These are phyloP conservation scores for Penicillium crystallinum DNA, from an alignment of 495 filamentous ascomycete species.

Conservation along the genomic window DNA sequence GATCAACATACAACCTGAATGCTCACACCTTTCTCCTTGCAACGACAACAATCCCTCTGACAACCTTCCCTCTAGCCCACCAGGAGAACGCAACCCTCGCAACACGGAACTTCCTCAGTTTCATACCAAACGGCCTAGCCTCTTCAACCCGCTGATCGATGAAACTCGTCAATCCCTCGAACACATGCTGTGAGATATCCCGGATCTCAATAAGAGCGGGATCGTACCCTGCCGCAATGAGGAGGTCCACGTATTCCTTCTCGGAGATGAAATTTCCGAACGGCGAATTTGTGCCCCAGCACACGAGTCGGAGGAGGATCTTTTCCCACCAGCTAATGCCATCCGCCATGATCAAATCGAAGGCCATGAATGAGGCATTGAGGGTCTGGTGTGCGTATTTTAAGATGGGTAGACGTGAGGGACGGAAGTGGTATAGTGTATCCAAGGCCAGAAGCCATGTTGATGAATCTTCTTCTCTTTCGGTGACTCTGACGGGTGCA, in stretches of 20 bases:
- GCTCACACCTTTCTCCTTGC: background rate
- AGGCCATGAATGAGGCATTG: slow-evolving; percentile 42
- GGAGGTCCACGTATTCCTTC: slow-evolving; percentile 53
- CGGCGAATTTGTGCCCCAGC: slow-evolving; percentile 27
- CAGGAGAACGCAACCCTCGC: slow-evolving; percentile 39
- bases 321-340: slow-evolving; percentile 13
- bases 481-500: background rate
- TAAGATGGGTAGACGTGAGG: slow-evolving; percentile 39
- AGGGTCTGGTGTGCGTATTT: slow-evolving; percentile 27
- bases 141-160: slow-evolving; percentile 26
- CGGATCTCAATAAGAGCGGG: slow-evolving; percentile 29
- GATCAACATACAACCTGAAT: too few species aligned
- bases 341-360: slow-evolving; percentile 30
- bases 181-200: slow-evolving; percentile 43
- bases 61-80: slow-evolving; percentile 39
- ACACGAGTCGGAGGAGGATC: slow-evolving; percentile 29
- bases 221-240: slow-evolving; percentile 38
- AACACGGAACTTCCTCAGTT: slow-evolving; percentile 31
- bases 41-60: slow-evolving; percentile 33
- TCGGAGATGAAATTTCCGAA: slow-evolving; percentile 45
- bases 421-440: slow-evolving; percentile 47
- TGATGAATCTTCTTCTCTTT: background rate
- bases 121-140: slow-evolving; percentile 30
- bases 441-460: slow-evolving; percentile 48
- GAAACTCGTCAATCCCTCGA: slow-evolving; percentile 33